Percentiles rank a stretch among this genome's conserved stretches.
These are phyloP conservation scores for Ustilago hordei DNA, from an alignment of 1,284 basidiomycete genomes.

Conservation along the genomic window DNA sequence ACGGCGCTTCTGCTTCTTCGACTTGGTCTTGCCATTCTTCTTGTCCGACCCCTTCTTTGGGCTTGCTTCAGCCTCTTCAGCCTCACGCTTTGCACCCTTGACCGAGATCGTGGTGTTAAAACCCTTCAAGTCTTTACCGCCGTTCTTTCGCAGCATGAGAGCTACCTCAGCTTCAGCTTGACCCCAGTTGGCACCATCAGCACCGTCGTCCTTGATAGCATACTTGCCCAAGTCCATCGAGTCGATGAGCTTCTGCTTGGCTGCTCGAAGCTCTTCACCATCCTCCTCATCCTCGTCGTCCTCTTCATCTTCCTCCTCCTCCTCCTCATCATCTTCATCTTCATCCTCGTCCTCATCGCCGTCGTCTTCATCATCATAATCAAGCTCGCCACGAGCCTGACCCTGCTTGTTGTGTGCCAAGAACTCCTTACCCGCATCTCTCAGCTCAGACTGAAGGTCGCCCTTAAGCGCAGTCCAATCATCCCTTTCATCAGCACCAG, in stretches of 20 bases:
- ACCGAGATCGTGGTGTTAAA: constrained; percentile 55
- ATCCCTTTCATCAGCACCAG: constrained; percentile 15
- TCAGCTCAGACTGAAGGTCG: constrained; percentile 57
- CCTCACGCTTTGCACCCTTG: constrained; percentile 43
- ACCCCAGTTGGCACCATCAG: constrained; percentile 47
- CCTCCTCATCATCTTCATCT: constrained; percentile 19
- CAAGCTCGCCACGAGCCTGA: constrained; percentile 22
- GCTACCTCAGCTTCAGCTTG: constrained; percentile 64
- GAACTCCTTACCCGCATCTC: constrained; percentile 52
- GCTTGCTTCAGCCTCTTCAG: constrained; percentile 24
- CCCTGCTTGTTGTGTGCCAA: constrained; percentile 26
- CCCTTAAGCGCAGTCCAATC: constrained; percentile 51
- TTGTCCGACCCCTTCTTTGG: constrained; percentile 33
- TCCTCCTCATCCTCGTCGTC: constrained; percentile 24
- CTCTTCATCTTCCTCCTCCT: constrained; percentile 18
- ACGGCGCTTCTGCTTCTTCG: constrained; percentile 43
- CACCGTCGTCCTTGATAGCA: constrained; percentile 46
- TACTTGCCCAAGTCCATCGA: constrained; percentile 59
- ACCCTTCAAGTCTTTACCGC: constrained; percentile 41
- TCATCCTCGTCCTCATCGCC: constrained; percentile 29
- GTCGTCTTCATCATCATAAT: constrained; percentile 30
- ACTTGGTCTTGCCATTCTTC: constrained; percentile 23
- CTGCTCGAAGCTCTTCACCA: constrained; percentile 37
- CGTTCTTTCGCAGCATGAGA: constrained; percentile 46
- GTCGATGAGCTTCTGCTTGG: constrained; percentile 53